Evolutionary conservation across 139 green algal species (phyloP), one percentile per base, ranked within the genome.

Genomic region (Picochlorum sp.): DNA sequence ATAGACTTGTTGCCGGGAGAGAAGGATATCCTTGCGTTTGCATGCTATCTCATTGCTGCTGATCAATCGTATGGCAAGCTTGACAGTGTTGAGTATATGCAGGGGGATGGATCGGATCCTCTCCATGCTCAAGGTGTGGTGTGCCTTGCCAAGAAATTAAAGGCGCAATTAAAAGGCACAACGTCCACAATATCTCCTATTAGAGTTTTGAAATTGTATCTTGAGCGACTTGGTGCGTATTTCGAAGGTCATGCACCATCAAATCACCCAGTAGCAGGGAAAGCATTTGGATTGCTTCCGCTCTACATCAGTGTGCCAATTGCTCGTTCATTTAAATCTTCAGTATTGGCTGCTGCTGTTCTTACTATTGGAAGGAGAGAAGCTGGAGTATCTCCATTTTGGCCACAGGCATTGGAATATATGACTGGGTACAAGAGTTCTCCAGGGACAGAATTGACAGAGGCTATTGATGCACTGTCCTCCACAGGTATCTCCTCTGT

Each of bases 221-320:
- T 90, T 54, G 83, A 90, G 72, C 76, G 87, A 34, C 74, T 93
- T 66, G 87, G 86, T 37, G 57, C 57, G 18, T 57, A 78, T 52
- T 62, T 75, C n/a, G 26, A 14, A 20, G 16, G 32, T 1, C 15
- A 8, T 13, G 38, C 54, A 37, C 16, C 45, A 2, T 28, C 23
- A 54, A 30, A 57, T 30, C 13, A 41, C 11, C 26, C 57, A 24
- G 49, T 37, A 7, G 67, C 71, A 24, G 75, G 71, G 6, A 38
- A 72, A 32, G 54, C 78, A 3, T 59, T 83, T 54, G 6, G 11
- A 13, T 37, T 80, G 9, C 54, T 83, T 16, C 38, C 34, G 21
- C 41, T 71, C 50, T 52, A 30, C 2, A 59, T 75, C 18, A 57
- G 51, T 32, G 51, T 45, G 3, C 18, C 50, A 15, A 50, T 3